These are phyloP conservation scores for Podospora anserina DNA, from an alignment of 495 filamentous ascomycete species.

Conservation along the genomic window DNA sequence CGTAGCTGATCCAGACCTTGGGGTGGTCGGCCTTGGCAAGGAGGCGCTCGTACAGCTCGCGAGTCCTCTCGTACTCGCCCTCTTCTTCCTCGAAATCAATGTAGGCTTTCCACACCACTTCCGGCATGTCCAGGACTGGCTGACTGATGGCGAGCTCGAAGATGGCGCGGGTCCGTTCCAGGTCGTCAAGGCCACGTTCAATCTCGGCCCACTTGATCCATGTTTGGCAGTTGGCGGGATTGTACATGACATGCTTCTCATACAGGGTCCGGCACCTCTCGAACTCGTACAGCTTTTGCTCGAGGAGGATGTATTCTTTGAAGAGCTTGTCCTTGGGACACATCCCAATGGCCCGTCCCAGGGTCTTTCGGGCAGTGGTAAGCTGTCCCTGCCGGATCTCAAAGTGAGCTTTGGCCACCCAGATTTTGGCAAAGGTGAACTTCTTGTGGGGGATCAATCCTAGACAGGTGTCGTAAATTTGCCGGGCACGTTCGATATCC, in stretches of 20 bases:
- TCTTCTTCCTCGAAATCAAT: constrained; percentile 98
- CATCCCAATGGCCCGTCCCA: constrained; percentile 87
- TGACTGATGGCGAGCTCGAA: constrained; percentile 88
- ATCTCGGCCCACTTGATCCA: constrained; percentile 96
- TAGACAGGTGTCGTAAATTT: constrained; percentile 87
- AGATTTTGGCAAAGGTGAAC: constrained; percentile 96
- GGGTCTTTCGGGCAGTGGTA: constrained; percentile 73
- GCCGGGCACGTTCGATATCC: constrained; percentile 74
- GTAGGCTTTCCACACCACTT: constrained; percentile 93
- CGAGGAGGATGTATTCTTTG: constrained; percentile 86
- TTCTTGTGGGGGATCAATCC: constrained; percentile 90
- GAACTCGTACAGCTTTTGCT: constrained; percentile 90
- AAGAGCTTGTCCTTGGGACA: constrained; percentile 95
- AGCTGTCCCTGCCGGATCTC: constrained; percentile 86
- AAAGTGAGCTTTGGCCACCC: constrained; percentile 90
- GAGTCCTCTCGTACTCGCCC: constrained; percentile 77
- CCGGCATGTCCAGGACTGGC: constrained; percentile 90
- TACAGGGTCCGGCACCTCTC: constrained; percentile 83
- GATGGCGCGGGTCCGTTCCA: constrained; percentile 82
- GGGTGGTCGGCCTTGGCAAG: constrained; percentile 92
- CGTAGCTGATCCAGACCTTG: constrained; percentile 98
- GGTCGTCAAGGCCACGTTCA: constrained; percentile 83
- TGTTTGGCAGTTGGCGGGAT: constrained; percentile 79
- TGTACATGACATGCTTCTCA: constrained; percentile 90
- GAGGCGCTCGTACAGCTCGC: constrained; percentile 85